These are phyloP conservation scores for Cephaloascus fragrans DNA, from an alignment of 805 yeast genomes.

Conservation along the genomic window DNA sequence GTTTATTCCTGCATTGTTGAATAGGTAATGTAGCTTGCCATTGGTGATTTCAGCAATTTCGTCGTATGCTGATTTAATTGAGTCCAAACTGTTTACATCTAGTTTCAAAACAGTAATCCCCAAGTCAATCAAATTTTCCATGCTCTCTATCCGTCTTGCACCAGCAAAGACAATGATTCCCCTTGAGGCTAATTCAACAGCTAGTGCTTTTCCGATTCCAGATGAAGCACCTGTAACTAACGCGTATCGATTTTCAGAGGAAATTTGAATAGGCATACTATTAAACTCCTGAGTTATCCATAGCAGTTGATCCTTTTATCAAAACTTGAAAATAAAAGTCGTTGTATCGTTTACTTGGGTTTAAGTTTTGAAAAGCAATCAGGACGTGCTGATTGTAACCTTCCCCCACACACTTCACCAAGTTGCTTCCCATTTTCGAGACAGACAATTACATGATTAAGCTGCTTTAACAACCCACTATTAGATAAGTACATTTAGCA, in stretches of 20 bases:
- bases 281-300: too few relatives aligned
- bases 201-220: constrained; percentile 32
- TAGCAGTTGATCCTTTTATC: too few relatives aligned
- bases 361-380: too few relatives aligned
- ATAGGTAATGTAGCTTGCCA: constrained; percentile 24
- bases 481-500: too few relatives aligned
- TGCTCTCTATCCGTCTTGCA: constrained; percentile 66
- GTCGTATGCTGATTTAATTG: constrained; percentile 13
- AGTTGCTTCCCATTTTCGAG: too few relatives aligned
- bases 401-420: too few relatives aligned
- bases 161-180: constrained; percentile 59
- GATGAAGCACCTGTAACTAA: constrained; percentile 38
- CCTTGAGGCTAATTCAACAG: constrained; percentile 40
- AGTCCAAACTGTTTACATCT: constrained; percentile 24
- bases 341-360: too few relatives aligned
- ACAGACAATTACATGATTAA: too few relatives aligned
- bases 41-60: constrained; percentile 15
- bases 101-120: constrained; percentile 17
- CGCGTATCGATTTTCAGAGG: constrained; percentile 25
- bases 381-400: too few relatives aligned
- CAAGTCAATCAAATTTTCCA: constrained; percentile 29
- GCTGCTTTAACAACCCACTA: too few relatives aligned
- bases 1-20: constrained; percentile 30
- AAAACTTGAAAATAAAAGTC: too few relatives aligned
- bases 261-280: too few relatives aligned